Evolutionary conservation across 495 filamentous ascomycete species (phyloP), one percentile per base, ranked within the genome.

Genomic region (Aspergillus heteromorphus): DNA sequence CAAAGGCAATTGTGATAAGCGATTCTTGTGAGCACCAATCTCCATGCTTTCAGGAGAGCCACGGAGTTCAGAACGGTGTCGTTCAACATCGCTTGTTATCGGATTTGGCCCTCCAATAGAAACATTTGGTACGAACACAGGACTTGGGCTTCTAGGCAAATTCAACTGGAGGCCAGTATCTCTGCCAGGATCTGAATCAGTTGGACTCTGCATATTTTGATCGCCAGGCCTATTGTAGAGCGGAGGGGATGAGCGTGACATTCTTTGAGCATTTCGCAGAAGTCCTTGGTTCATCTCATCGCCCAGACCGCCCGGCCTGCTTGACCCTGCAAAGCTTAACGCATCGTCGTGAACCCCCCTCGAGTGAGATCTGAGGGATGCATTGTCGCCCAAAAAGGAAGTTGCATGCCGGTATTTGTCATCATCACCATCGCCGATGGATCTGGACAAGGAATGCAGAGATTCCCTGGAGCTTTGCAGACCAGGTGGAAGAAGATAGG

Each of bases 401-500:
- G 78, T 75, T 14, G 89, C 83, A 0, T 83, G 88, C 23, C 89
- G 82, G 65, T 97, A 97, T 17, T 89, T 91, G 68, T 96, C 91
- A 61, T 96, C 85, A 45, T 80, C 75, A 47, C 78, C 77, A 29
- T 38, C 34, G n/a, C 81, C 74, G 16, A 88, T 79, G 7, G 83
- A 84, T 19, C 87, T 80, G n/a, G 89, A 85, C 49, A 96, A 72
- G 0, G 91, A 92, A 60, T 92, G 83, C 47, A 97, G 65, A 14
- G 92, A 97, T 49, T 95, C 91, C 29, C 82, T 80, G 1, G 93
- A 96, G 64, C 79, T 78, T 17, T 92, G 83, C 23, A 93, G 59
- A 11, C 80, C 84, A 0, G 88, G 88, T 1, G 93, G 92, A n/a
- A 98, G 73, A 11, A 98, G 79, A 66, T 97, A 98, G 6, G 93